Evolutionary conservation across 208 protist genomes (phyloP).

Genomic region (Balamuthia mandrillaris): DNA sequence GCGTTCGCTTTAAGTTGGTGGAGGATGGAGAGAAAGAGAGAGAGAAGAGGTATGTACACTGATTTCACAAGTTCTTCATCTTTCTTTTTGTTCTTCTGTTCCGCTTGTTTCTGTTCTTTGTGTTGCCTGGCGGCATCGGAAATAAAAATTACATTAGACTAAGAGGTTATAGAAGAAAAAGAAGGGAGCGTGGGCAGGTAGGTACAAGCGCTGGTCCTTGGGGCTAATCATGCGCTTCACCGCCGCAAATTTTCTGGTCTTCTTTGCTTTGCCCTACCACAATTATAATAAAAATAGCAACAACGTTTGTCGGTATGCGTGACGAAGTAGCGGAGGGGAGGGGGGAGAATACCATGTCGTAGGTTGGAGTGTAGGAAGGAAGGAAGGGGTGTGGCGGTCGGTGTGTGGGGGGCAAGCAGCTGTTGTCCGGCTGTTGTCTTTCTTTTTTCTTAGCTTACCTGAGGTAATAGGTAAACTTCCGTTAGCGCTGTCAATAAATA

Average conservation of each 20-base stretch:
- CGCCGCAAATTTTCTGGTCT: slow-evolving; percentile 65
- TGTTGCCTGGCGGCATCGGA: neutral
- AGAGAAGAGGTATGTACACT: neutral
- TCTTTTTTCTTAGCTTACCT: too few relatives aligned
- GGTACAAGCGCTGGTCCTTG: slow-evolving; percentile 60
- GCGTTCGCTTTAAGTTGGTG: neutral
- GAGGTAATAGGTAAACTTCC: too few relatives aligned
- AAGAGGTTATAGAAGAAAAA: neutral
- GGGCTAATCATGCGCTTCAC: slow-evolving; percentile 71
- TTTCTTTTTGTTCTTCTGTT: slow-evolving; percentile 31
- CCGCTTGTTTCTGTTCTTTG: neutral
- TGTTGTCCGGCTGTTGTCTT: too few relatives aligned
- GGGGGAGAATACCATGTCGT: too few relatives aligned
- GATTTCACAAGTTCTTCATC: neutral
- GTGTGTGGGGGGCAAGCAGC: too few relatives aligned
- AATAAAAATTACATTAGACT: neutral
- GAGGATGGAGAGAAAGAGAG: too few relatives aligned
- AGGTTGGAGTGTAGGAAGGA: too few relatives aligned
- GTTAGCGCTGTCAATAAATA: too few relatives aligned
- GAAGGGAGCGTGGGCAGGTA: neutral
- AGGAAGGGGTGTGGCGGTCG: too few relatives aligned
- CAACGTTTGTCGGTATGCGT: too few relatives aligned
- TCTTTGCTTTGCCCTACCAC: slow-evolving; percentile 65
- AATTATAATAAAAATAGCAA: too few relatives aligned
- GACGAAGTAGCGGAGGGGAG: too few relatives aligned